Evolutionary conservation across 352 stramenopile genomes (phyloP).

Genomic region (Globisporangium cystogenes): DNA sequence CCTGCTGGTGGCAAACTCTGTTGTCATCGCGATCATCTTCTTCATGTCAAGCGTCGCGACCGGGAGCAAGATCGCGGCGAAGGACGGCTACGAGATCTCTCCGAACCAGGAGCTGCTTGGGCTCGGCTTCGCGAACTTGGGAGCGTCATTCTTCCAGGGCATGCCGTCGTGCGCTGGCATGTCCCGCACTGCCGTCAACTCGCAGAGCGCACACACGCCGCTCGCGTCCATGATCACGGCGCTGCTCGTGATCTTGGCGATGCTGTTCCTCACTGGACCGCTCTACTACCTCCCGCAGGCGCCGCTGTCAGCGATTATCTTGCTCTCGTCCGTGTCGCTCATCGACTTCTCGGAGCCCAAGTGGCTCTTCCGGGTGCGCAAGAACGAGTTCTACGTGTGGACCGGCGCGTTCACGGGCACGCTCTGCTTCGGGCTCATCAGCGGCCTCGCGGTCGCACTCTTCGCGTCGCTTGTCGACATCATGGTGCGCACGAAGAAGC

Average conservation of each 20-base stretch:
- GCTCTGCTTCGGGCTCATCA: slow-evolving; percentile 38
- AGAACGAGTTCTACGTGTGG: slow-evolving; percentile 67
- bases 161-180: slow-evolving; percentile 91
- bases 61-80: slow-evolving; percentile 77
- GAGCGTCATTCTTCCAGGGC: slow-evolving; percentile 82
- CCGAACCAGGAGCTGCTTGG: slow-evolving; percentile 89
- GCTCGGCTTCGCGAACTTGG: slow-evolving; percentile 88
- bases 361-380: slow-evolving; percentile 63
- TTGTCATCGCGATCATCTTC: slow-evolving; percentile 85
- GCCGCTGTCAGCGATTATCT: slow-evolving; percentile 86
- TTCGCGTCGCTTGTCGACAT: slow-evolving; percentile 54
- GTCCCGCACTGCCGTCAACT: slow-evolving; percentile 89
- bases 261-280: slow-evolving; percentile 83
- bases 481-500: slow-evolving; percentile 60
- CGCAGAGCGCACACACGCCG: slow-evolving; percentile 82
- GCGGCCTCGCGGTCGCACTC: slow-evolving; percentile 44
- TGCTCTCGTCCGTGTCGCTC: slow-evolving; percentile 83
- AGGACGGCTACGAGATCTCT: slow-evolving; percentile 76
- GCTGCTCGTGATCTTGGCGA: slow-evolving; percentile 82
- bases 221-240: slow-evolving; percentile 88
- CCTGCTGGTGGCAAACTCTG: slow-evolving; percentile 59
- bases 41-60: slow-evolving; percentile 92
- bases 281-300: slow-evolving; percentile 89
- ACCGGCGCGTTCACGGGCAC: slow-evolving; percentile 39
- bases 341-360: slow-evolving; percentile 86